Base-by-base conservation (phyloP, 2,329 filamentous ascomycete genomes). In the Piedraia hortae region DNA sequence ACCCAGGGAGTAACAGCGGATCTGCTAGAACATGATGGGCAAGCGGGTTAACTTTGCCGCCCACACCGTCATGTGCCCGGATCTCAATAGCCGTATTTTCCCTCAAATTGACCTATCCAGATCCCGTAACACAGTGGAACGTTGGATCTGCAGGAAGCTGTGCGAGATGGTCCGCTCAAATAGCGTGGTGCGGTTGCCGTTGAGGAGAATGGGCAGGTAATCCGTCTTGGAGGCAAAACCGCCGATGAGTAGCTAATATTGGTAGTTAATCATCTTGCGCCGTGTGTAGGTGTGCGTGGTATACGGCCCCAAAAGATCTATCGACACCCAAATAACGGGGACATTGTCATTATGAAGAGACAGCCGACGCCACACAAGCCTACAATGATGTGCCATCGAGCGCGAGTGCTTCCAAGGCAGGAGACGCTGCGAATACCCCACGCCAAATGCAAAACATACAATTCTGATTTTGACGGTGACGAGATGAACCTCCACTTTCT, bases 401-500 rank as follows among this genome's bases (percentile, higher is more conserved):
- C 71, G 34, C 91, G 91, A 45, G 65, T 97, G 21, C 65, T 82
- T 21, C 85, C 82, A 0, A 89, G 85, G 68, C 67, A 80, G 44
- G 88, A 2, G 97, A 97, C 85, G 0, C 93, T 97, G 42, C 70
- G 85, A 24, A 57, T 97, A 10, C 97, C 97, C 42, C 85, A 97
- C 44, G 93, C 85, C 60, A 85, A 90, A 1, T 97, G 85, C 47
- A 80, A 73, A 28, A 85, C 85, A 3, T 97, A 97, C 55, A 97
- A 97, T 36, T 85, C 85, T 25, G 85, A 97, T 60, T 97, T 97
- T 34, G 85, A 97, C 37, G 85, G 85, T 28, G 85, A 97, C 36
- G 85, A 97, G 46, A 97, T 97, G 85, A 97, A 97, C 36, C 50
- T 97, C 20, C 85, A 97, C 60, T 85, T 97, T 23, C 88, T 88